These are phyloP conservation scores for Silene uniflora DNA, from an alignment of 148 eudicot genomes.

Conservation along the genomic window DNA sequence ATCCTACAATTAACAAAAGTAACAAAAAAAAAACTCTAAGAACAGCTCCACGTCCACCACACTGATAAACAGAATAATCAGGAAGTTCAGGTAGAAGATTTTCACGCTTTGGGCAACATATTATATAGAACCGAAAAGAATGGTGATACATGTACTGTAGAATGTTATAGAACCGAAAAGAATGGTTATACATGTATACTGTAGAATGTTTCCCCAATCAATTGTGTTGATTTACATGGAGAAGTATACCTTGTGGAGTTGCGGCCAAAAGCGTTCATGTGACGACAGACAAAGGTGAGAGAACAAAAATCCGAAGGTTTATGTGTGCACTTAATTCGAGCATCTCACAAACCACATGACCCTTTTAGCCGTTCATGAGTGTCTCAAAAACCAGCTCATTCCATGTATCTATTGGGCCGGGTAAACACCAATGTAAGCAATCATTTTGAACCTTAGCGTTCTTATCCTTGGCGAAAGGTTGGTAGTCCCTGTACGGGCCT, in stretches of 20 bases:
- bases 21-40: conserved; percentile 51
- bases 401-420: conserved; percentile 90
- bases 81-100: conserved; percentile 80
- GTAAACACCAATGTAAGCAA: conserved; percentile 97
- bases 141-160: no score
- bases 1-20: no score
- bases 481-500: conserved; percentile 55
- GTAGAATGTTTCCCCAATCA: not conserved
- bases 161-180: not conserved
- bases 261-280: conserved; percentile 10
- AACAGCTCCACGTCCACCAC: conserved; percentile 97
- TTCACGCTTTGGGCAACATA: conserved; percentile 77
- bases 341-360: conserved; percentile 12
- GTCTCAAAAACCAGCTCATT: conserved; percentile 61
- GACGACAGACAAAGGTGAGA: not conserved
- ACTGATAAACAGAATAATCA: conserved; percentile 76
- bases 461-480: conserved; percentile 53
- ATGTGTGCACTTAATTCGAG: conserved; percentile 19
- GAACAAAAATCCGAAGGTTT: not conserved
- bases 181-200: not conserved
- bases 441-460: conserved; percentile 64
- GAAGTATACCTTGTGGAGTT: conserved; percentile 17
- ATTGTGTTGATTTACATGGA: not conserved
- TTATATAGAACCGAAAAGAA: no score
- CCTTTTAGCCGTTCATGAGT: conserved; percentile 27